Base-by-base conservation (phyloP, 1,284 basidiomycete genomes). In the Ganoderma lingzhi region DNA sequence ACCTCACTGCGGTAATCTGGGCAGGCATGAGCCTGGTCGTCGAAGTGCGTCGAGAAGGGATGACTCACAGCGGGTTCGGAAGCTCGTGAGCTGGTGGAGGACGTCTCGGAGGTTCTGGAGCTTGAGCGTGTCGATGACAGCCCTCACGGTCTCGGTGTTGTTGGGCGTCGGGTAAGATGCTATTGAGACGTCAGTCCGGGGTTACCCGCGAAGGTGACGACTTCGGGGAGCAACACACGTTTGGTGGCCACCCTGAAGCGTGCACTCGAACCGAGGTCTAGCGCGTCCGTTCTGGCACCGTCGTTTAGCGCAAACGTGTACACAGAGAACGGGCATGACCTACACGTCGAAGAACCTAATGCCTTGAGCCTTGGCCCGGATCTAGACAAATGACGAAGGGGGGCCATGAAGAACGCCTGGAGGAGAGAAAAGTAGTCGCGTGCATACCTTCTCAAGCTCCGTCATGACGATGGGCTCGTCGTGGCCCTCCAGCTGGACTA, bases 321-420 rank as follows among this genome's bases (percentile, higher is more conserved):
- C 39, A 41, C 6, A 61, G 39, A 44, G n/a, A 4, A 61, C 59
- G 59, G 28, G 65, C 72, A 70, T 65, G 68, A 75, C 84, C 81
- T 80, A 96, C 95, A 97, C 88, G 80, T 97, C 96, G 82, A 96
- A 93, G 85, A 96, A 96, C 66, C 87, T 90, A 82, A 89, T 74
- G 71, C 92, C 92, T 74, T 86, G 85, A 55, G 90, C 90, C 81
- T 93, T 96, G 68, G 90, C 87, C 76, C 89, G 83, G 71, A 96
- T 93, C 94, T 96, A 74, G 62, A 63, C 65, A 68, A 37, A 66
- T 68, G 66, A 66, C 42, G 61, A 64, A 61, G 69, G 78, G 74
- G 64, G 68, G 71, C 53, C 48, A 73, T 66, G 68, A 72, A 56
- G 55, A 53, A 63, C 51, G 58, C 14, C 67, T 64, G 51, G 56